Base-by-base conservation (phyloP, 805 yeast species). In the Komagataella pastoris region DNA sequence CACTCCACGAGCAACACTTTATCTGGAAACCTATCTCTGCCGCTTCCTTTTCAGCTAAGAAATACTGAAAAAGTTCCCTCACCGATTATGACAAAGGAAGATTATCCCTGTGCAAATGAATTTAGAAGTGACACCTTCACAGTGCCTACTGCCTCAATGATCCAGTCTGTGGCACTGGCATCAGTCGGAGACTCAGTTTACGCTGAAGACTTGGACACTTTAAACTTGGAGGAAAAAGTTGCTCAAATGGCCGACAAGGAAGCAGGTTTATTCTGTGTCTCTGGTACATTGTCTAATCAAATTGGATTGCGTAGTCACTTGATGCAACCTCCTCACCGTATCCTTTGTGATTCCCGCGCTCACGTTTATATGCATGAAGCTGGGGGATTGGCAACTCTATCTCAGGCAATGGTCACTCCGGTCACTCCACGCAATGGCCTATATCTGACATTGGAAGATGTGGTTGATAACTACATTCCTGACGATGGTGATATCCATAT, bases 211-310 rank as follows among this genome's bases (percentile, higher is more conserved):
- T 66, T 67, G 18, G 80, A 83, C 56, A 87, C 96, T 21, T 64
- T 73, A 24, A 75, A 68, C 18, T 69, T 90, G 47, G 93, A 89
- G 64, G 61, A 66, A 7, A 74, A 75, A 52, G 79, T 90, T 52
- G 84, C 87, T 5, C 67, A 71, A 21, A 58, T 89, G 52, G 74
- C 95, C 6, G 96, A 95, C 17, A 86, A 83, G 58, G 87, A 81
- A 57, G 85, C 88, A 1, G 97, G 86, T 10, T 64, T 88, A 50
- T 90, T 74, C 66, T 88, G 95, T 67, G 88, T 82, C 18, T 84
- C 95, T 19, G 97, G 98, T 48, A 91, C 97, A 5, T 67, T 90
- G 66, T 83, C 96, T 8, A 90, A 90, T 68, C 98, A 90, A 67
- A 74, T 90, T 54, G 97, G 84, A 14, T 64, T 90, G 47, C 74